Percentiles rank a stretch among this genome's conserved stretches.
These are phyloP conservation scores for Beauveria sp. DNA, from an alignment of 2,329 filamentous ascomycete genomes.

Conservation along the genomic window DNA sequence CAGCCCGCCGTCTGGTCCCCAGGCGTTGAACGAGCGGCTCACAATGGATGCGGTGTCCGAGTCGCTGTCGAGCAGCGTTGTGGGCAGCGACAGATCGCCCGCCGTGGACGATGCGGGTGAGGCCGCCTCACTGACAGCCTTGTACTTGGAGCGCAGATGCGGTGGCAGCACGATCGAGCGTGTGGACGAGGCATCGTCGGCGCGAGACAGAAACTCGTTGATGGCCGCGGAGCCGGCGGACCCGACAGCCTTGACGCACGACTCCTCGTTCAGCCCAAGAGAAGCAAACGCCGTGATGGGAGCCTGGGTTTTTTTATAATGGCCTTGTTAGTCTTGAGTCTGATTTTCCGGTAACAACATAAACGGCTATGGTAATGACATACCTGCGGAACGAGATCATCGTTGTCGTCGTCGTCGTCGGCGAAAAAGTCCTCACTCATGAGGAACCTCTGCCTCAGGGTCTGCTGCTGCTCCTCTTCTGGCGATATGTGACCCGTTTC, in stretches of 20 bases:
- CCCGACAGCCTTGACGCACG: background rate
- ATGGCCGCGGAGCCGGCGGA: background rate
- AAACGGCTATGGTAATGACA: background rate
- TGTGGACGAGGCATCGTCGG: background rate
- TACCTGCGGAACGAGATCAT: background rate
- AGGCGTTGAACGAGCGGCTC: slow-evolving; percentile 1
- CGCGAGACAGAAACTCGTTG: background rate
- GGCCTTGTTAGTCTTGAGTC: background rate
- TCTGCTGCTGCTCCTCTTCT: slow-evolving; percentile 19
- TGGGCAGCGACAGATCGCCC: background rate
- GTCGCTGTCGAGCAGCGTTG: background rate
- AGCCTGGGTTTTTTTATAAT: slow-evolving; percentile 15
- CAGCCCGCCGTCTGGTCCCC: background rate
- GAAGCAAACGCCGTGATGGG: slow-evolving; percentile 19
- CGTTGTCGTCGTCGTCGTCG: background rate
- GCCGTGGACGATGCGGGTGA: background rate
- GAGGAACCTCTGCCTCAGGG: background rate
- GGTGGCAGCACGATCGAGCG: background rate
- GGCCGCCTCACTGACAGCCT: background rate
- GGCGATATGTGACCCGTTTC: slow-evolving; percentile 26
- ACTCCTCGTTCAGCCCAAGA: slow-evolving; percentile 16
- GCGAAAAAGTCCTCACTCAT: background rate
- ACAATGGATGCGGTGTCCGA: background rate
- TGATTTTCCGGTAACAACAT: no score
- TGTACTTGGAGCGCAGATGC: background rate